Evolutionary conservation across 345 rosid genomes (phyloP).

Genomic region (Melaleuca quinquenervia): DNA sequence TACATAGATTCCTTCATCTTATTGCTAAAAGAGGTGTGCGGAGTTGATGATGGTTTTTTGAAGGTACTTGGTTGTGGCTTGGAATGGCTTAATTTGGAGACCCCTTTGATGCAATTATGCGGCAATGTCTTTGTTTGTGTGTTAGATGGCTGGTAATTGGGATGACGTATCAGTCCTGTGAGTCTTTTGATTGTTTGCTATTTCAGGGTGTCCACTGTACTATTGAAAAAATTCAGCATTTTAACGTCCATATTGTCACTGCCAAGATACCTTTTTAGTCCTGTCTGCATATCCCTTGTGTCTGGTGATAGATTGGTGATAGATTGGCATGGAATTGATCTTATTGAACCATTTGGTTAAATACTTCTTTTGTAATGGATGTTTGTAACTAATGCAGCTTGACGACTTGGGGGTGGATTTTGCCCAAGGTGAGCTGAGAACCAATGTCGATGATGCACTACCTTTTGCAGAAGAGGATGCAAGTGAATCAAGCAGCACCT

Average conservation of each 20-base stretch:
- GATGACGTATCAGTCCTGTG: neutral
- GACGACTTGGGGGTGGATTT: slow-evolving; percentile 47
- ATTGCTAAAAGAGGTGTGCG: neutral
- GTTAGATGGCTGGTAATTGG: neutral
- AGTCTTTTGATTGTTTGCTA: neutral
- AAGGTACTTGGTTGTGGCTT: neutral
- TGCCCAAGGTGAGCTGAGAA: slow-evolving; percentile 56
- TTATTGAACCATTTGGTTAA: neutral
- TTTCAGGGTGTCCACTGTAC: neutral
- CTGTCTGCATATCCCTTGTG: neutral
- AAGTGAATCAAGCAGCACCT: slow-evolving; percentile 46
- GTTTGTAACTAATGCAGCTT: slow-evolving; percentile 29
- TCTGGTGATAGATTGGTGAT: neutral
- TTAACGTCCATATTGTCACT: neutral
- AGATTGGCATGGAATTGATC: neutral
- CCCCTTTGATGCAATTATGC: neutral
- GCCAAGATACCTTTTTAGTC: neutral
- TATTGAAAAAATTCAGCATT: neutral
- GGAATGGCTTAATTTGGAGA: neutral
- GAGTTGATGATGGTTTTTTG: neutral
- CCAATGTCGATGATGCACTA: slow-evolving; percentile 12
- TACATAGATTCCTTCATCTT: neutral
- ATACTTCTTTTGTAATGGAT: neutral
- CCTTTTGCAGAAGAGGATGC: slow-evolving; percentile 22
- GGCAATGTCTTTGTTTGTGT: neutral